phyloP scores from a whole-genome alignment of 2,329 filamentous ascomycete species.

The Magnaporthiopsis incrustans region DNA sequence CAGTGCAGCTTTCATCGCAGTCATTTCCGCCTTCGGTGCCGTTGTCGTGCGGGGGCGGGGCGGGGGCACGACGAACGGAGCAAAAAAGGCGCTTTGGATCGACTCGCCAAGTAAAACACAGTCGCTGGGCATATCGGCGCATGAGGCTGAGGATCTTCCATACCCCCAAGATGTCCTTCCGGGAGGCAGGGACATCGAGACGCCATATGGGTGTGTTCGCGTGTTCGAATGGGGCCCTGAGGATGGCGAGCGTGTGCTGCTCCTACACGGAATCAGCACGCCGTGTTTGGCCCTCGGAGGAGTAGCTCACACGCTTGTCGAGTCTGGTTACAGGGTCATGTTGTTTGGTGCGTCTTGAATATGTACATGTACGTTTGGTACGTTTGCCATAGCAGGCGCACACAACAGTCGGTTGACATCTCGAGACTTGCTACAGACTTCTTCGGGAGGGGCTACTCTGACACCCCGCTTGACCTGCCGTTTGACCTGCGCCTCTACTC shows the following conservation, averaged over 20 bases:
- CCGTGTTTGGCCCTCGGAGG: slow-evolving; percentile 62
- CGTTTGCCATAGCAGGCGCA: background rate
- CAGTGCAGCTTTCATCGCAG: background rate
- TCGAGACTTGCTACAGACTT: slow-evolving; percentile 40
- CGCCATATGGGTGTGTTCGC: slow-evolving; percentile 61
- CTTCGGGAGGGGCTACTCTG: slow-evolving; percentile 71
- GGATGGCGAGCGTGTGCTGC: slow-evolving; percentile 60
- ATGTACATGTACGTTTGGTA: background rate
- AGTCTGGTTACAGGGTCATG: slow-evolving; percentile 60
- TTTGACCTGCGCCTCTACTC: slow-evolving; percentile 59
- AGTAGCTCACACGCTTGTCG: slow-evolving; percentile 57
- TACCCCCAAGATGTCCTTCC: slow-evolving; percentile 67
- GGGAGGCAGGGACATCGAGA: slow-evolving; percentile 58
- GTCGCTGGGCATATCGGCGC: slow-evolving; percentile 25
- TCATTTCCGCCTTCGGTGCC: background rate
- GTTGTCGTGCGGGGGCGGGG: too few relatives aligned
- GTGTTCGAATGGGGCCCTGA: slow-evolving; percentile 78
- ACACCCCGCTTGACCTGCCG: slow-evolving; percentile 50
- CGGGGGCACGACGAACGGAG: background rate
- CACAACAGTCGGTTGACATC: background rate
- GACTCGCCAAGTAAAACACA: slow-evolving; percentile 35
- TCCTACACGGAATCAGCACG: slow-evolving; percentile 77
- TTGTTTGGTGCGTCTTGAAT: slow-evolving; percentile 49
- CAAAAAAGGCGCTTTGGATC: slow-evolving; percentile 1
- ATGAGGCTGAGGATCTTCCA: slow-evolving; percentile 33